Evolutionary conservation across 345 rosid genomes (phyloP).

Genomic region (Melaleuca alternifolia): DNA sequence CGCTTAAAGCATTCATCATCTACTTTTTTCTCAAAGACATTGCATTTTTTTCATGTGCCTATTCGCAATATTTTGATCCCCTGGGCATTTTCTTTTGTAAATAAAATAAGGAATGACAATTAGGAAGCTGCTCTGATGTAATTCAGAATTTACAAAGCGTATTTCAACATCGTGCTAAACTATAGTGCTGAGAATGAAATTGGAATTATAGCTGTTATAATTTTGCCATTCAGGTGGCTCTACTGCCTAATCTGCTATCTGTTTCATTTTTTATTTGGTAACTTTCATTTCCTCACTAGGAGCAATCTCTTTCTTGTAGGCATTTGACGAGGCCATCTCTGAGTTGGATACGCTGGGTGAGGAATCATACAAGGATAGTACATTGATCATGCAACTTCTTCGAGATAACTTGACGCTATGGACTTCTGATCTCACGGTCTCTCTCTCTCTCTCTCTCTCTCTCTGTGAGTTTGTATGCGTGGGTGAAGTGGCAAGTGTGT

Average conservation of each 20-base stretch:
- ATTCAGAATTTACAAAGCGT: background rate
- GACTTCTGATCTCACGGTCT: constrained; percentile 91
- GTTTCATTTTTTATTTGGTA: background rate
- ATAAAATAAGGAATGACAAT: background rate
- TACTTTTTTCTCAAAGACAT: background rate
- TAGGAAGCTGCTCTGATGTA: background rate
- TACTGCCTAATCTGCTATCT: background rate
- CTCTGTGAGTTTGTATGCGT: background rate
- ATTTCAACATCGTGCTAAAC: background rate
- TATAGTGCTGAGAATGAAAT: background rate
- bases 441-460: background rate
- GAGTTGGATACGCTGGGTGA: constrained; percentile 95
- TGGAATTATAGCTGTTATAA: background rate
- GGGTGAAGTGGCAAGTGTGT: background rate
- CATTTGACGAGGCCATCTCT: constrained; percentile 96
- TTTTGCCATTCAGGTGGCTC: background rate
- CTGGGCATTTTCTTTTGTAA: background rate
- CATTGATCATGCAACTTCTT: constrained; percentile 96
- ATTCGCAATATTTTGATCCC: background rate
- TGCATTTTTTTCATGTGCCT: background rate
- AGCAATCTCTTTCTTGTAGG: constrained; percentile 25
- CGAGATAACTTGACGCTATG: constrained; percentile 94
- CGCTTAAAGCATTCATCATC: background rate
- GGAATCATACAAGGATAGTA: constrained; percentile 98
- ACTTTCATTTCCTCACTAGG: background rate